Percentiles rank a stretch among this genome's conserved stretches.
Conservation (phyloP, 208 protist genomes). For the Leishmania amazonensis region DNA sequence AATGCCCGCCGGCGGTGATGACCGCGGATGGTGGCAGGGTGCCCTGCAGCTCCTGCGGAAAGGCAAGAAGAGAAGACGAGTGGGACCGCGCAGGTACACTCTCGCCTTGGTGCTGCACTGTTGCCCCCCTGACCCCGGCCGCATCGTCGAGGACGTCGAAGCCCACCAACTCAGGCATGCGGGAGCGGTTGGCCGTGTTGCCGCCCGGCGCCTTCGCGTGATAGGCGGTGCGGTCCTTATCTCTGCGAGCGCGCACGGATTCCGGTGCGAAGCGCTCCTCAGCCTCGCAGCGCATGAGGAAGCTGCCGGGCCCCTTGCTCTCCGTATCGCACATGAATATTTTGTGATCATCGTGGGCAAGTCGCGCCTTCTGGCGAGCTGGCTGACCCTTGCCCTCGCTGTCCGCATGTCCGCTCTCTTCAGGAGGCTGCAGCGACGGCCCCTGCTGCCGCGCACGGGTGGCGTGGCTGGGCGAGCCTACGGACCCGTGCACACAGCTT, state of each 20-base stretch:
- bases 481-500: neutral
- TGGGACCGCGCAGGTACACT: neutral
- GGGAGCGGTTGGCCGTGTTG: neutral
- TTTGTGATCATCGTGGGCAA: too few relatives aligned
- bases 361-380: neutral
- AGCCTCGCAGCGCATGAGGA: neutral
- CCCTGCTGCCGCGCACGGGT: neutral
- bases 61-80: neutral
- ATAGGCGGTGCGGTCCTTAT: neutral
- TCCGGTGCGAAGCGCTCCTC: neutral
- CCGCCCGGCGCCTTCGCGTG: neutral
- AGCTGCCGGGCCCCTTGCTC: neutral
- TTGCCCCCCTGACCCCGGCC: neutral
- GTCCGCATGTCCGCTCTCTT: neutral
- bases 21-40: neutral
- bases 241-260: neutral
- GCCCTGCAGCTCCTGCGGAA: neutral
- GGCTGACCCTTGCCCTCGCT: neutral
- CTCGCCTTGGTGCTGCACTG: neutral
- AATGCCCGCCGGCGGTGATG: neutral
- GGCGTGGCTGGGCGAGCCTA: neutral
- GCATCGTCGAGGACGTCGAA: neutral
- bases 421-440: neutral
- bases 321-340: neutral
- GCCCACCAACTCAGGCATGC: neutral